phyloP scores from a whole-genome alignment of 176 grass and related monocot species.

The Oryza meyeriana region DNA sequence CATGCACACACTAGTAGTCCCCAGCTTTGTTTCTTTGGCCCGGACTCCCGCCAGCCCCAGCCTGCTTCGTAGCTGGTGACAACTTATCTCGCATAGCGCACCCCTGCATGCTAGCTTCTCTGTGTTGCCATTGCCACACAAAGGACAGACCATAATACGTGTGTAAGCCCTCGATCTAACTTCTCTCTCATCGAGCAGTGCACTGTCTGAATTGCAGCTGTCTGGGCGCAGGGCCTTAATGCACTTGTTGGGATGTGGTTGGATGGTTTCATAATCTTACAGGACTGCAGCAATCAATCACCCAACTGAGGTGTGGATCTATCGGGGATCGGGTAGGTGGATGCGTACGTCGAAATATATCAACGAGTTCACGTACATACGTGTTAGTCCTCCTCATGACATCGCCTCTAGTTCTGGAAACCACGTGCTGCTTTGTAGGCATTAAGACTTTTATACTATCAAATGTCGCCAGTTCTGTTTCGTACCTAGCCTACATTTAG shows the following conservation, averaged over 20 bases:
- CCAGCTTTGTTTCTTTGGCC: constrained; percentile 46
- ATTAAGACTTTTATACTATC: background rate
- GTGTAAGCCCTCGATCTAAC: background rate
- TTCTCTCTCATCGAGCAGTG: background rate
- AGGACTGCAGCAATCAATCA: constrained; percentile 35
- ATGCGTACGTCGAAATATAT: constrained; percentile 5
- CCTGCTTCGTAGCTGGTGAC: background rate
- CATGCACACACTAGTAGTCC: constrained; percentile 23
- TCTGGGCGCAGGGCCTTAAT: constrained; percentile 24
- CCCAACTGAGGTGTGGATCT: no score
- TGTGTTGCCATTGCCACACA: constrained; percentile 14
- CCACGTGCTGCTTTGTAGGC: background rate
- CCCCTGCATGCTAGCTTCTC: background rate
- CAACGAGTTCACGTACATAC: background rate
- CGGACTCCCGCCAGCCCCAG: background rate
- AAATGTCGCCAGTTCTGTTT: background rate
- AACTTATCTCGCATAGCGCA: background rate
- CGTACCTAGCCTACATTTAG: background rate
- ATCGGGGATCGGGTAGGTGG: constrained; percentile 1
- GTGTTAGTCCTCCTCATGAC: background rate
- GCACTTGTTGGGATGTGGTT: constrained; percentile 47
- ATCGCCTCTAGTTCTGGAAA: background rate
- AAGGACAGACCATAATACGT: constrained; percentile 3
- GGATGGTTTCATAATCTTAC: constrained; percentile 30
- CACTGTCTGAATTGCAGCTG: background rate